A percentile compares a stretch with the other conserved stretches of the same genome.
These are phyloP conservation scores for Vitis hybrid DNA, from an alignment of 177 flowering plant species.

Conservation along the genomic window DNA sequence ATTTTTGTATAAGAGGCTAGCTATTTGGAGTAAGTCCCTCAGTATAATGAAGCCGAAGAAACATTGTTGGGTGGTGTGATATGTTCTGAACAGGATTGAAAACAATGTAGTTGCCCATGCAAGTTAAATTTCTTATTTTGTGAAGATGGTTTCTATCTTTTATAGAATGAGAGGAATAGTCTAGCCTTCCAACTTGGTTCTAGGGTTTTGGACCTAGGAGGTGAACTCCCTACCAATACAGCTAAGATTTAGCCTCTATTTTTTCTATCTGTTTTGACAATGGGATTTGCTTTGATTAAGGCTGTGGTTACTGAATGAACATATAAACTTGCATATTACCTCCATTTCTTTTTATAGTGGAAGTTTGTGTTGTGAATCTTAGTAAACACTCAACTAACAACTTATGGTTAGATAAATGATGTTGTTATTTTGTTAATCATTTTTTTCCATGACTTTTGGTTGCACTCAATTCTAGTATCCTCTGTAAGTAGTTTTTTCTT, in stretches of 20 bases:
- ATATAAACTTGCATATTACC: not conserved
- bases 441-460: not conserved
- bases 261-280: constrained; percentile 4
- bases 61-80: too few relatives aligned
- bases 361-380: not conserved
- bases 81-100: too few relatives aligned
- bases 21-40: too few relatives aligned
- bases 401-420: not conserved
- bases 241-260: not conserved
- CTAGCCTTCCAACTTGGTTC: too few relatives aligned
- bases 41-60: too few relatives aligned
- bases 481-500: not conserved
- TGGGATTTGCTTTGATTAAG: constrained; percentile 20
- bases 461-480: not conserved
- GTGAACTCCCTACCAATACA: not conserved
- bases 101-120: too few relatives aligned
- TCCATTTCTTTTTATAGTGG: not conserved
- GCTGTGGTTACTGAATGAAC: constrained; percentile 17
- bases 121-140: too few relatives aligned
- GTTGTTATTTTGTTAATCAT: not conserved
- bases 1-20: too few relatives aligned
- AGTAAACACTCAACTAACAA: not conserved
- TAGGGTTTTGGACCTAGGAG: not conserved
- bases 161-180: too few relatives aligned
- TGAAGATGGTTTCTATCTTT: too few relatives aligned